Evolutionary conservation across 2,329 filamentous ascomycete species (phyloP), one percentile per base, ranked within the genome.

Genomic region (Thielaviopsis euricoi): DNA sequence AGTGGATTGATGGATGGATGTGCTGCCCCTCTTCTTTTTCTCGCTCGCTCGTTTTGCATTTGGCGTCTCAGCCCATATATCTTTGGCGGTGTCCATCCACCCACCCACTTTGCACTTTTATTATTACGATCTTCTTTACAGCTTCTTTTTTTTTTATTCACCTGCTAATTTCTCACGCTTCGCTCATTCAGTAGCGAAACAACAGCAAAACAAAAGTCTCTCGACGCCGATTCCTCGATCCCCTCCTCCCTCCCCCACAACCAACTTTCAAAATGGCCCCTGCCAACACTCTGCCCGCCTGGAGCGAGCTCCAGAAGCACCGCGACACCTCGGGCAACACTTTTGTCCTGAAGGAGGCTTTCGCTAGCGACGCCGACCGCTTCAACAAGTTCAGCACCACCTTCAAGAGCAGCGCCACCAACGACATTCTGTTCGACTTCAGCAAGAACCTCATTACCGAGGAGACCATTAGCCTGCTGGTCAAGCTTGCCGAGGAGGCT

Each of bases 371-470:
- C 70, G 83, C 89, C 54, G 71, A 86, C 69, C 89, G 93, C 62
- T 97, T 96, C 77, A 74, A 85, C 67, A 95, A 93, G 74, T 90
- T 95, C 76, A 87, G 83, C 69, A 87, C 84, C 70, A 88, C 81
- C 67, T 95, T 97, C 73, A 76, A 80, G 65, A 90, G 88, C 72
- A 84, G 86, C 64, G 87, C 94, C 67, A 79, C 79, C 67, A 84
- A 82, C 65, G 89, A 96, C 64, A 93, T 94, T 67, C 81, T 98
- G 63, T 98, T 97, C 73, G 93, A 98, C 74, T 98, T 95, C 76
- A 93, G 86, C 77, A 98, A 98, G 83, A 98, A 98, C 81, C 90
- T 98, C 73, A 72, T 97, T 66, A 93, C 86, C 62, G 87, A 95
- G 65, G 90, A 97, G 74, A 97, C 91, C 4, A 77, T 97, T 55